Conservation (phyloP, 257 asterid species). For the Plantago elongata region DNA sequence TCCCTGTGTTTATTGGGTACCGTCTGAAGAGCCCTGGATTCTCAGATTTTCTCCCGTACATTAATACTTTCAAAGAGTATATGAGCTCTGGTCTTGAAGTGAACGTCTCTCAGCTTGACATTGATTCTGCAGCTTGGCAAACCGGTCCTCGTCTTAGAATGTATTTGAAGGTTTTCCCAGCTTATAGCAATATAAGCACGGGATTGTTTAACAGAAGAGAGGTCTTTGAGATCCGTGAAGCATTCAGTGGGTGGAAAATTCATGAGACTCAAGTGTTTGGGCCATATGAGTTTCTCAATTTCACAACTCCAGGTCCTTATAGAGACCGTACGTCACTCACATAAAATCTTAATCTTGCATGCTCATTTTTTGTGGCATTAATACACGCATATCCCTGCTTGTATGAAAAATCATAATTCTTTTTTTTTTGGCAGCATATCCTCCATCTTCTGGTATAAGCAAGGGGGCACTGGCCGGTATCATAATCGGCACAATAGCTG, state of each 20-base stretch:
- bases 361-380: neutral
- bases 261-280: slow-evolving; percentile 68
- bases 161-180: slow-evolving; percentile 77
- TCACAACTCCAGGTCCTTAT: slow-evolving; percentile 69
- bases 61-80: slow-evolving; percentile 42
- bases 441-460: slow-evolving; percentile 54
- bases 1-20: slow-evolving; percentile 71
- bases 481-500: slow-evolving; percentile 74
- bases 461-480: slow-evolving; percentile 83
- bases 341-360: neutral
- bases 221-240: slow-evolving; percentile 49
- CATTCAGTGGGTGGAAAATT: slow-evolving; percentile 77
- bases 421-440: slow-evolving; percentile 44
- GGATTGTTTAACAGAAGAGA: slow-evolving; percentile 56
- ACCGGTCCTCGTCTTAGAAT: slow-evolving; percentile 75
- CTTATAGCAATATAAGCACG: slow-evolving; percentile 23
- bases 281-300: slow-evolving; percentile 83
- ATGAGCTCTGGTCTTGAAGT: slow-evolving; percentile 53
- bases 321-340: slow-evolving; percentile 40
- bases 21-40: slow-evolving; percentile 94
- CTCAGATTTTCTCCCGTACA: slow-evolving; percentile 59
- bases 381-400: neutral
- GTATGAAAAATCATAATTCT: slow-evolving; percentile 15
- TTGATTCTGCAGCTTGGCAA: slow-evolving; percentile 57
- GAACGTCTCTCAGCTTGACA: slow-evolving; percentile 54